Base-by-base conservation (phyloP, 768 basidiomycete genomes). In the Lactarius sanguifluus region DNA sequence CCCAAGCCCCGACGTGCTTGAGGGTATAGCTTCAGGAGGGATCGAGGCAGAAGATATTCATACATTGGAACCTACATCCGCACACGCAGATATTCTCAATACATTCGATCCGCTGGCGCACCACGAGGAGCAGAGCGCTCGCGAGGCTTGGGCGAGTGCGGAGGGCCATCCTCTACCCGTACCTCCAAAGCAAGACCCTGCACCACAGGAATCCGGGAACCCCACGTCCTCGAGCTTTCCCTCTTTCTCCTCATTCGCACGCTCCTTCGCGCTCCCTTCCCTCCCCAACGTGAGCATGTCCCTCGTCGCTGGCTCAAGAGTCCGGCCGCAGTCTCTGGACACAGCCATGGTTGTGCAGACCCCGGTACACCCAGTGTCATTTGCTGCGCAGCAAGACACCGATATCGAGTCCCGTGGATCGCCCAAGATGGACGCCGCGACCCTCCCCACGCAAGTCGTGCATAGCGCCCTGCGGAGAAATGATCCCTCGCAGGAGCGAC, bases 91-190 rank as follows among this genome's bases (percentile, higher is more conserved):
- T 18, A 76, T 88, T 4, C 76, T 91, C 60, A 79, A 76, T 41
- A 84, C 89, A 72, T 91, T 92, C 73, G 89, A 92, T 76, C 89
- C 89, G 18, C 76, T 90, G 28, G 84, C 77, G 0, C 83, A 79
- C 68, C 72, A 77, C 40, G 85, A 87, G 64, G 86, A 88, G 73
- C 75, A 81, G 64, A 83, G 81, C 28, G 87, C 88, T 4, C 81
- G 81, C 50, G 81, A 83, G 16, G 89, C 88, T 55, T 91, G 90
- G 90, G 83, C 81, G 66, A 77, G 75, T 20, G 77, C 86, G 25
- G 85, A 89, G 69, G 80, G 81, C 1, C 88, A 90, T 74, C 87
- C 86, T 30, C 85, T 87, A 38, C 80, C 61, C n/a, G 10, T 41
- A 13, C 58, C 65, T 16, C 61, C 59, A 16, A 66, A 43, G 25